Evolutionary conservation across 768 basidiomycete genomes (phyloP), one percentile per base, ranked within the genome.

Genomic region (Pleurotus platypus): DNA sequence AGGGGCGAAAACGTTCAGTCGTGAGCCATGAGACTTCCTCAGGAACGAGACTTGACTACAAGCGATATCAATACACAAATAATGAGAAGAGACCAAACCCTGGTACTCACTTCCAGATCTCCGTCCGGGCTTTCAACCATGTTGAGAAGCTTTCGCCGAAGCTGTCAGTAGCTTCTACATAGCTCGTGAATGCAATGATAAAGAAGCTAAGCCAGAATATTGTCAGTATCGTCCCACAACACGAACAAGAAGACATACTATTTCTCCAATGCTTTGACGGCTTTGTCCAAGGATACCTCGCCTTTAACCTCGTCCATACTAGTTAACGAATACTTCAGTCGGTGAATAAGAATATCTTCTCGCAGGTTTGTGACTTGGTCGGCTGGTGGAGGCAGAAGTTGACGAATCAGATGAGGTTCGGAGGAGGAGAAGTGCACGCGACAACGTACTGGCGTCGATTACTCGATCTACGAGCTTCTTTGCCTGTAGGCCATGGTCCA

Each of bases 301-400:
- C 78, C 77, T 66, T 79, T 82, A 56, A 75, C 83, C 58, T 85
- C 81, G 64, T 90, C 80, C 73, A 90, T 83, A 18, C 84, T 85
- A 3, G 90, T 86, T 55, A 93, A 77, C 0, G 95, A 90, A 69
- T 97, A 97, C 59, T 85, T 87, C 46, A 98, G 75, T 15, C 97
- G 85, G 66, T 91, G 79, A 6, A 81, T 79, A 27, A 98, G 75
- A 38, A 98, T 88, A 59, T 91, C 89, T 72, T 98, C 95, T 47
- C 96, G 83, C 9, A 99, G 70, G 66, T 98, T 96, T 30, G 86
- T 84, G 16, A 98, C 93, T 56, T 95, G 92, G 67, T 96, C 94
- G 61, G 89, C 94, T 95, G 64, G 11, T 20, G 12, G 22, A 13
- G 27, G 22, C 8, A 27, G 54, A 9, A 24, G 5, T 26, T 16